Evolutionary conservation across 2,329 filamentous ascomycete genomes (phyloP), one percentile per base, ranked within the genome.

Genomic region (Laburnicola sp.): DNA sequence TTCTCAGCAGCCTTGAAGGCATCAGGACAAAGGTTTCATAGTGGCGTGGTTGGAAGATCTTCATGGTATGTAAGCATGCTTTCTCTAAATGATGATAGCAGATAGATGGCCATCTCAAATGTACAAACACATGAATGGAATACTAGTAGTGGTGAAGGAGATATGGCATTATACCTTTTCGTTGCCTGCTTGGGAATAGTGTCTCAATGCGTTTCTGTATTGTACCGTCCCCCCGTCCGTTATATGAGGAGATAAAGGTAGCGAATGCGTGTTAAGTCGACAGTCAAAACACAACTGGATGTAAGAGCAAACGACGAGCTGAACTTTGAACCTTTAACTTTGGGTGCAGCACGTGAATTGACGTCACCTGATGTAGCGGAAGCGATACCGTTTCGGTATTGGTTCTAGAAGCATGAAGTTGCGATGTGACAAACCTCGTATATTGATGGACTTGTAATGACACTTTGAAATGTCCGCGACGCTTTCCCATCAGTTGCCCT

Each of bases 281-380:
- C 6, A 30, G 28, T 32, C 21, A 7, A n/a, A 37, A 37, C 35
- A 37, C 6, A 22, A 7, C 11, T 9, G 35, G 7, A 16, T n/a
- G 7, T 16, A 22, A 25, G 6, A 40, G 25, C 22, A 10, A 27
- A 40, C 11, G n/a, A 6, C n/a, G 32, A 41, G 9, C 27, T 11
- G 39, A 28, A 7, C 39, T 16, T 41, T 25, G 28, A 22, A 9
- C 9, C 5, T 10, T 21, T 7, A 25, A 25, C 21, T 21, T 45
- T 45, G n/a, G 23, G 2, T 16, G 7, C 6, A 37, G 9, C 36
- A 47, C 35, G 44, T 39, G 11, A 9, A 22, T 32, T 58, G 53
- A 48, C 53, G 53, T 48, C 48, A 56, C 28, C 25, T 37, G 32
- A 30, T 7, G 22, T 6, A 25, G 2, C 56, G 56, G 54, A 48